These are phyloP conservation scores for Cucurbita maxima DNA, from an alignment of 306 rosid species.

Conservation along the genomic window DNA sequence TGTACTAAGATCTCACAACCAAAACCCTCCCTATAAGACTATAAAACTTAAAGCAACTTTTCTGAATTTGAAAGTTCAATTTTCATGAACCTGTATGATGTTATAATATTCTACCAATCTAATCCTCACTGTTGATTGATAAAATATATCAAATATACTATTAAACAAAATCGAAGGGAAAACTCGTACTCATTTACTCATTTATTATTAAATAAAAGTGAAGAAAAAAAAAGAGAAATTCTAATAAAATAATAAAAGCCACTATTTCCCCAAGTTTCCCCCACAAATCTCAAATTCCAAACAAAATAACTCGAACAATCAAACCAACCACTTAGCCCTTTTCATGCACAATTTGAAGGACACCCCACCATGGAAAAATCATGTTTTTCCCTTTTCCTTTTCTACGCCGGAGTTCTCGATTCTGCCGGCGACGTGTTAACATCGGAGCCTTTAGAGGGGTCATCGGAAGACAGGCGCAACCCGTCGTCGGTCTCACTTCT, in stretches of 20 bases:
- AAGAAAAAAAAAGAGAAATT: too few relatives aligned
- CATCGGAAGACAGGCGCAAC: constrained; percentile 81
- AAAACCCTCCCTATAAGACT: too few relatives aligned
- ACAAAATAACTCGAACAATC: neutral
- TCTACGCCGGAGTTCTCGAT: constrained; percentile 64
- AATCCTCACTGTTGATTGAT: too few relatives aligned
- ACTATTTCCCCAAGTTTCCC: neutral
- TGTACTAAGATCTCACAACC: too few relatives aligned
- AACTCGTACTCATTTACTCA: neutral
- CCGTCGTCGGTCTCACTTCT: constrained; percentile 80
- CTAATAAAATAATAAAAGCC: neutral
- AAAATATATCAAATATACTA: too few relatives aligned
- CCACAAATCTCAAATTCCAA: neutral
- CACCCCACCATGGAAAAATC: neutral
- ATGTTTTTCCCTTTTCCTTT: neutral
- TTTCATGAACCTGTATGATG: too few relatives aligned
- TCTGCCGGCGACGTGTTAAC: constrained; percentile 70
- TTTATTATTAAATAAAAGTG: neutral
- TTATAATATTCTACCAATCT: too few relatives aligned
- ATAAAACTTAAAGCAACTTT: too few relatives aligned
- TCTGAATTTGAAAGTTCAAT: too few relatives aligned
- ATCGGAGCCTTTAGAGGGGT: constrained; percentile 82
- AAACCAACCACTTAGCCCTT: neutral
- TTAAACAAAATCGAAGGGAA: too few relatives aligned
- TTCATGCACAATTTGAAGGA: constrained; percentile 1